Conservation (phyloP, 495 filamentous ascomycete species). For the Opeltia flavorubescens region DNA sequence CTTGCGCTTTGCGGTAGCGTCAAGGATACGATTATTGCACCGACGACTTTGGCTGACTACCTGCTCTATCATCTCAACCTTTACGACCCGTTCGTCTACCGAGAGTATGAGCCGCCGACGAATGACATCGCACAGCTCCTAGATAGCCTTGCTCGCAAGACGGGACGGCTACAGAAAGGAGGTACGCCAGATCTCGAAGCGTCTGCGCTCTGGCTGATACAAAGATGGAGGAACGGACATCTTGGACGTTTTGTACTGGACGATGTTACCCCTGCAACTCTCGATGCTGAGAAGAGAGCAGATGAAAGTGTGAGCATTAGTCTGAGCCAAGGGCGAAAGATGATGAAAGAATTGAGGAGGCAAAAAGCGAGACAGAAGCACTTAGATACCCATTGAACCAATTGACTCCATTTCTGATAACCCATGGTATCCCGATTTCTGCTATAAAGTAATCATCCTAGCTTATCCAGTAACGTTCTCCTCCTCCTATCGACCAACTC, state of each 20-base stretch:
- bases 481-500: constrained; percentile 82
- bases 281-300: constrained; percentile 10
- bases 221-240: constrained; percentile 66
- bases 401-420: no score
- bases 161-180: constrained; percentile 64
- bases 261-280: constrained; percentile 43
- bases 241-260: constrained; percentile 73
- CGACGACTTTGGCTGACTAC: constrained; percentile 72
- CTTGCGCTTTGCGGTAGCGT: constrained; percentile 80
- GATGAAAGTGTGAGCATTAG: constrained; percentile 19
- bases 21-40: constrained; percentile 69
- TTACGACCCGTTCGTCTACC: constrained; percentile 42
- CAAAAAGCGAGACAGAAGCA: constrained; percentile 10
- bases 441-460: constrained; percentile 40
- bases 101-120: constrained; percentile 53
- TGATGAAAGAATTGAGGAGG: constrained; percentile 24
- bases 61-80: constrained; percentile 72
- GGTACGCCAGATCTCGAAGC: constrained; percentile 56
- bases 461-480: constrained; percentile 65
- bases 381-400: neutral
- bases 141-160: constrained; percentile 49
- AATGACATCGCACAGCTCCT: constrained; percentile 67
- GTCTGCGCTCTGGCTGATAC: constrained; percentile 69
- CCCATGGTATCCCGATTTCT: no score
- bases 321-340: constrained; percentile 30